Base-by-base conservation (phyloP, 495 filamentous ascomycete genomes). In the Durotheca rogersii region DNA sequence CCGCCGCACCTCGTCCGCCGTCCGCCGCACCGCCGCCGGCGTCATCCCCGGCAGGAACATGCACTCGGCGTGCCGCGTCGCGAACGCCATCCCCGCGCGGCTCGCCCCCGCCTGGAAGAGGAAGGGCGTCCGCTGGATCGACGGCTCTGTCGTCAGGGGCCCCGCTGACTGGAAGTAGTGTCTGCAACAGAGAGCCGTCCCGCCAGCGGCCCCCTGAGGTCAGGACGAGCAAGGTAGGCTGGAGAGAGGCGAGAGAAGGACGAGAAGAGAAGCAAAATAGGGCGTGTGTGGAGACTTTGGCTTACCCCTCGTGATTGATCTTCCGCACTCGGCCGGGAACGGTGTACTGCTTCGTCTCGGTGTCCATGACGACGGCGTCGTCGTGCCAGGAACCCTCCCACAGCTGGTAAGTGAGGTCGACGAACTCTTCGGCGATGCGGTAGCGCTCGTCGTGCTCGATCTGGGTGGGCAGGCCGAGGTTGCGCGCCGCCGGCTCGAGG, bases 101-200 rank as follows among this genome's bases (percentile, higher is more conserved):
- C 77, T 81, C 0, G 77, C 77, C 0, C 79, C 79, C 0, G 81
- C 80, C 64, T 83, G 79, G 15, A 81, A 64, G 10, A 84, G 69
- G 14, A 84, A 72, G 0, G 81, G 81, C 15, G 81, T 84, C 9
- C 81, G 72, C 48, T 83, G 81, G 1, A 76, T 78, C 35, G 73
- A 77, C 6, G 81, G 81, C 31, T 82, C 75, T 47, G 69, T 72
- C 60, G 82, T 70, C 51, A 83, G 80, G 6, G 77, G 80, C 0
- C 80, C 81, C 0, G 78, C 79, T 0, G 84, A 77, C n/a, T 65
- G 67, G 67, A 78, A 84, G 65, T 82, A 80, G n/a, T n/a, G n/a
- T n/a, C n/a, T n/a, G n/a, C n/a, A n/a, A n/a, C n/a, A n/a, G n/a
- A n/a, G n/a, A n/a, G n/a, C n/a, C n/a, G n/a, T n/a, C n/a, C n/a